These are phyloP conservation scores for Carex pumila DNA, from an alignment of 176 grass and related monocot genomes.

Conservation along the genomic window DNA sequence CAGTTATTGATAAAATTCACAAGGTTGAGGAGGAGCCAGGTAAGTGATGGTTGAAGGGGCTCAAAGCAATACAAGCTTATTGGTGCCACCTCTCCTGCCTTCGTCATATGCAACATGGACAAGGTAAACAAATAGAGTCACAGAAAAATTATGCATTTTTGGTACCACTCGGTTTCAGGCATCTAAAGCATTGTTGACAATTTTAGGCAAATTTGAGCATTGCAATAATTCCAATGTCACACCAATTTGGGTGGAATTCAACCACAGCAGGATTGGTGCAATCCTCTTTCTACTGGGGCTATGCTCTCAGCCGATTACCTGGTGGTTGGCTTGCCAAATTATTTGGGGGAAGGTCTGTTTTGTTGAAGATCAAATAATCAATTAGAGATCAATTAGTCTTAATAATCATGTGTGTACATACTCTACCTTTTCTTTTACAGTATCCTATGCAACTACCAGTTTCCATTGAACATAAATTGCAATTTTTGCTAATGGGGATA, in stretches of 20 bases:
- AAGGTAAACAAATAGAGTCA: constrained; percentile 37
- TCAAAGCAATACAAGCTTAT: constrained; percentile 81
- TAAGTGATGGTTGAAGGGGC: constrained; percentile 40
- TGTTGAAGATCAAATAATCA: no score
- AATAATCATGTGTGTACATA: no score
- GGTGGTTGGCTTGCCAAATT: constrained; percentile 86
- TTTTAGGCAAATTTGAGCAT: constrained; percentile 95
- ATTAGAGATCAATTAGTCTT: no score
- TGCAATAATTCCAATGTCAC: constrained; percentile 95
- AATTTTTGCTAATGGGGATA: not conserved
- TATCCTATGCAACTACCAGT: not conserved
- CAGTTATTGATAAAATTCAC: not conserved
- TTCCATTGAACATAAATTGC: not conserved
- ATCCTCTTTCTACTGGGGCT: constrained; percentile 93
- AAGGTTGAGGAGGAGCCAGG: not conserved
- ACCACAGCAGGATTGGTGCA: constrained; percentile 94
- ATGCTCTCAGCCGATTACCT: constrained; percentile 83
- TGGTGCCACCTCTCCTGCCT: constrained; percentile 72
- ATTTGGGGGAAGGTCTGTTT: constrained; percentile 86
- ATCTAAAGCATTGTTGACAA: not conserved
- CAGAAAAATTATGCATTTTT: not conserved
- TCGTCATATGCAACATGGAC: constrained; percentile 99
- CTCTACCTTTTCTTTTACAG: not conserved
- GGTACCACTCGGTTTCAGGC: not conserved
- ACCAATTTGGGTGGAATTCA: constrained; percentile 92